Conservation (phyloP, 352 stramenopile genomes). For the Globisporangium abappressorium region DNA sequence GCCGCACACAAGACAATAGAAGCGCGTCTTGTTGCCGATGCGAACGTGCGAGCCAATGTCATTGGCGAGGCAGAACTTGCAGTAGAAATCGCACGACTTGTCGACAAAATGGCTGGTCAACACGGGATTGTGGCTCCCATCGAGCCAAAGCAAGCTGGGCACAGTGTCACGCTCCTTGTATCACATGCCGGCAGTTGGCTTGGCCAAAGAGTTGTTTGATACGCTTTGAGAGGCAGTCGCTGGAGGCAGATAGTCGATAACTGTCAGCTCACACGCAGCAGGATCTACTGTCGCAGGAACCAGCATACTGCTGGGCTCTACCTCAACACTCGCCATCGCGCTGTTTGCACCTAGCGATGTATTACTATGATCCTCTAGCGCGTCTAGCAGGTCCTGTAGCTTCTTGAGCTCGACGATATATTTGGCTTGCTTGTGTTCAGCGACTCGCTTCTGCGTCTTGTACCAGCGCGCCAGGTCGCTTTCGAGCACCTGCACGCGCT, state of each 20-base stretch:
- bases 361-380: neutral
- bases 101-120: neutral
- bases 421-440: constrained; percentile 17
- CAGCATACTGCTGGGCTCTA: constrained; percentile 2
- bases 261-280: no score
- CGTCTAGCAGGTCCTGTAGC: constrained; percentile 20
- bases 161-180: neutral
- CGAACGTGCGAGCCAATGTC: neutral
- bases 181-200: neutral
- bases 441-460: constrained; percentile 28
- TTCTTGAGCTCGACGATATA: constrained; percentile 25
- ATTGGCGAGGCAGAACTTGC: neutral
- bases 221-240: neutral
- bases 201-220: neutral
- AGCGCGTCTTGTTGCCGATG: neutral
- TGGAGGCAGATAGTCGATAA: no score
- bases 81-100: neutral
- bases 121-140: neutral
- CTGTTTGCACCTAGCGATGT: neutral
- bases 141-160: neutral
- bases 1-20: neutral
- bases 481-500: constrained; percentile 30
- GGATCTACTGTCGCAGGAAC: no score
- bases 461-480: constrained; percentile 42
- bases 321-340: neutral